Evolutionary conservation across 495 filamentous ascomycete genomes (phyloP).

Genomic region (Podospora tetraspora): DNA sequence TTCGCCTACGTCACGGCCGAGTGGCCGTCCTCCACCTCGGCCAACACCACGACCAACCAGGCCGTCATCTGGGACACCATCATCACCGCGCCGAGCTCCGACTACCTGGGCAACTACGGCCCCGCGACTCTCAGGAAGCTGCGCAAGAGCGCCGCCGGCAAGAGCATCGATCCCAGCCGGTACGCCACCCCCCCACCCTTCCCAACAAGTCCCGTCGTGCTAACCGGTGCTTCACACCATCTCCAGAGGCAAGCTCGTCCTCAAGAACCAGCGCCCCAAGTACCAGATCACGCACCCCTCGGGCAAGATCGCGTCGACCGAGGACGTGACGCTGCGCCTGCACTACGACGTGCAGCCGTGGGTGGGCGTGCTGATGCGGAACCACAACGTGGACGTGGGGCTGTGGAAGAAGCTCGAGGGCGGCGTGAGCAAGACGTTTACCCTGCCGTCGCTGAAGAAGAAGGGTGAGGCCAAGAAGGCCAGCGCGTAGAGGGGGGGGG

Average conservation of each 20-base stretch:
- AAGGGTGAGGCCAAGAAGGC: conserved; percentile 32
- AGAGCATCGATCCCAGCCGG: conserved; percentile 48
- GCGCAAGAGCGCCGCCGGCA: conserved; percentile 45
- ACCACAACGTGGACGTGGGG: conserved; percentile 52
- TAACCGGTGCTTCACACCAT: not conserved
- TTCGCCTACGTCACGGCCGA: conserved; percentile 91
- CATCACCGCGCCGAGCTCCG: conserved; percentile 63
- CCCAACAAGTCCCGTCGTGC: not conserved
- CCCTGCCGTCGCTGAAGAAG: conserved; percentile 68
- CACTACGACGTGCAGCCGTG: conserved; percentile 98
- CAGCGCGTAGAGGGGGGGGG: not conserved
- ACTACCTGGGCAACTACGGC: conserved; percentile 51
- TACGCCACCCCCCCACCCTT: conserved; percentile 18
- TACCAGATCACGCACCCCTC: conserved; percentile 89
- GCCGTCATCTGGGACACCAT: conserved; percentile 95
- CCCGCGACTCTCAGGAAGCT: conserved; percentile 50
- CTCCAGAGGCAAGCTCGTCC: conserved; percentile 57
- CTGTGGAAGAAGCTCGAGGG: conserved; percentile 56
- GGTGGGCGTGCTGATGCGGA: conserved; percentile 85
- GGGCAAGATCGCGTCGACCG: conserved; percentile 61
- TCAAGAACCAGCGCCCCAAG: conserved; percentile 79
- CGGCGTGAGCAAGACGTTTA: conserved; percentile 62
- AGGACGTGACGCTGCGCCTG: conserved; percentile 70
- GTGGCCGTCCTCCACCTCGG: conserved; percentile 56
- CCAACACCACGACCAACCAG: conserved; percentile 48